Conservation (phyloP, 805 yeast species). For the Saccharomycopsis sp. region DNA sequence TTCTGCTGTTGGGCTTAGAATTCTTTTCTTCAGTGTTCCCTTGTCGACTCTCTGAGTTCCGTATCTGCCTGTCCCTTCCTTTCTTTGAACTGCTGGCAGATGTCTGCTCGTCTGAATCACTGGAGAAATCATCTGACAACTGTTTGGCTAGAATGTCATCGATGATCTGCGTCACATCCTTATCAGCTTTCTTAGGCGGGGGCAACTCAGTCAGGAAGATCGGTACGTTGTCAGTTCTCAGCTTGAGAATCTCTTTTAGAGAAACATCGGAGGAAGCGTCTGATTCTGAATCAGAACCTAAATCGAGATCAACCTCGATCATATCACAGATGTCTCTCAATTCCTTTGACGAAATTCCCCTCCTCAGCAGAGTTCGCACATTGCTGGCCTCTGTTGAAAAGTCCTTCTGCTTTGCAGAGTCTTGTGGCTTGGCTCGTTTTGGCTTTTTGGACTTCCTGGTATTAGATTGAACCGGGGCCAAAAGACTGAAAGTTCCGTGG, state of each 20-base stretch:
- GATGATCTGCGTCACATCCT: not conserved
- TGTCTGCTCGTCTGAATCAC: not conserved
- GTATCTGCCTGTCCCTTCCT: not conserved
- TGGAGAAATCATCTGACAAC: not conserved
- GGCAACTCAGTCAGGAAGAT: not conserved
- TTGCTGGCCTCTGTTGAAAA: not conserved
- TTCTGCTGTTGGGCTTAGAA: not conserved
- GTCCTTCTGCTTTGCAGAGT: not conserved
- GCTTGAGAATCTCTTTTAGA: not conserved
- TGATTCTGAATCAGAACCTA: not conserved
- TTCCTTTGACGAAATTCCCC: not conserved
- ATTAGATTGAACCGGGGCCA: not conserved
- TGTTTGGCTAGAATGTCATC: not conserved
- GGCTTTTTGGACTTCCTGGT: not conserved
- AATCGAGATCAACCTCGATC: not conserved
- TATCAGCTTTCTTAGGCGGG: no score
- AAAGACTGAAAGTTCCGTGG: not conserved
- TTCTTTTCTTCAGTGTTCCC: not conserved
- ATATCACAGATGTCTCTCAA: not conserved
- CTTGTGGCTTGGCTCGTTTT: not conserved
- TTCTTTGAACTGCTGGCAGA: not conserved
- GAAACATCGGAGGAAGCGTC: not conserved
- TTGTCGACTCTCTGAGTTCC: not conserved
- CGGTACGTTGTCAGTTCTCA: not conserved
- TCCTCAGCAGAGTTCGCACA: not conserved